Evolutionary conservation across 495 filamentous ascomycete species (phyloP).

Genomic region (Aspergillus diversus): DNA sequence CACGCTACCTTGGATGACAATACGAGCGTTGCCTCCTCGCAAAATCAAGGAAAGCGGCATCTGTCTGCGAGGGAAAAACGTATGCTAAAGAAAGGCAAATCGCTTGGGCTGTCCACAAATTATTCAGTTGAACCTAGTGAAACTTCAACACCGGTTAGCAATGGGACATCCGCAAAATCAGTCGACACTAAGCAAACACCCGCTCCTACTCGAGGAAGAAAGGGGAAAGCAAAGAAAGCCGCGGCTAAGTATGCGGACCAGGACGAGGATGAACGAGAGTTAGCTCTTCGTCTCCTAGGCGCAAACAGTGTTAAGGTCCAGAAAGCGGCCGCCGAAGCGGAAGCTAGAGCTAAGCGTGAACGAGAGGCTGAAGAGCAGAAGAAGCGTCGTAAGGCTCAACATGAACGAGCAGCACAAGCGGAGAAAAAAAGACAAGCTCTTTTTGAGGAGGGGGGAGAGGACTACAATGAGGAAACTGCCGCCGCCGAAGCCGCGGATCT

Average conservation of each 20-base stretch:
- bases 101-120: slow-evolving; percentile 26
- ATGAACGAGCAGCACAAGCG: slow-evolving; percentile 68
- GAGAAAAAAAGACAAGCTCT: slow-evolving; percentile 61
- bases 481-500: slow-evolving; percentile 51
- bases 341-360: slow-evolving; percentile 56
- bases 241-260: slow-evolving; percentile 92
- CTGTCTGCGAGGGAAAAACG: slow-evolving; percentile 56
- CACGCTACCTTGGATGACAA: slow-evolving; percentile 12
- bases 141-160: slow-evolving; percentile 12
- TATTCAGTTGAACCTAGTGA: slow-evolving; percentile 17
- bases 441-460: slow-evolving; percentile 57
- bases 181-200: slow-evolving; percentile 31
- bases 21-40: slow-evolving; percentile 24
- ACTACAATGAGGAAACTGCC: slow-evolving; percentile 59
- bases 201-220: slow-evolving; percentile 73
- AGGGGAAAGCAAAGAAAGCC: slow-evolving; percentile 82
- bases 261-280: slow-evolving; percentile 86
- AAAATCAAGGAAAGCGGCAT: slow-evolving; percentile 39
- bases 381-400: slow-evolving; percentile 75
- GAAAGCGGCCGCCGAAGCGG: slow-evolving; percentile 53
- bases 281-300: slow-evolving; percentile 82
- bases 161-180: slow-evolving; percentile 16
- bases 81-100: slow-evolving; percentile 50
- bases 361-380: slow-evolving; percentile 65
- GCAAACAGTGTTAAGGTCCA: slow-evolving; percentile 60